A percentile compares a stretch with the other conserved stretches of the same genome.
These are phyloP conservation scores for Corynespora cassiicola DNA, from an alignment of 2,329 filamentous ascomycete species.

Conservation along the genomic window DNA sequence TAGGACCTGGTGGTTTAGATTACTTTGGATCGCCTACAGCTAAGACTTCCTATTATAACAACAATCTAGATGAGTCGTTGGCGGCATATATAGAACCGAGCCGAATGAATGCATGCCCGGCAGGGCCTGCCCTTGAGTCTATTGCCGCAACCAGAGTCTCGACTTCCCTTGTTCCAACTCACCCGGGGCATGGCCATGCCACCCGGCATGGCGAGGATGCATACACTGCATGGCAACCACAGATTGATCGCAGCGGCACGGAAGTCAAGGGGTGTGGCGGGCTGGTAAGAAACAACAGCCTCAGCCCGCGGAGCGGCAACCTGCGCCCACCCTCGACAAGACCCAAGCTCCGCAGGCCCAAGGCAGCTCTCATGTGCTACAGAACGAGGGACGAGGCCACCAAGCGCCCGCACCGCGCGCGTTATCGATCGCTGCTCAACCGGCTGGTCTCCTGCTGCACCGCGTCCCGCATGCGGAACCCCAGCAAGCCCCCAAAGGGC, in stretches of 20 bases:
- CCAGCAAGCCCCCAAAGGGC: conserved; percentile 14
- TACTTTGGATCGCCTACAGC: conserved; percentile 11
- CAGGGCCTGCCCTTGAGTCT: conserved; percentile 26
- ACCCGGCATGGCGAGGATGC: conserved; percentile 15
- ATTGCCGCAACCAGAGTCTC: conserved; percentile 26
- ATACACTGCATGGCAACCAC: conserved; percentile 4
- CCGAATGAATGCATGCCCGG: too few species aligned
- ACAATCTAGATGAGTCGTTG: conserved; percentile 7
- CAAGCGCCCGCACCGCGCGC: conserved; percentile 13
- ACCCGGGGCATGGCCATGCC: conserved; percentile 29
- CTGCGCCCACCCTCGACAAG: conserved; percentile 6
- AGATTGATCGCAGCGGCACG: conserved; percentile 13
- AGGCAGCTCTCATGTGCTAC: too few species aligned
- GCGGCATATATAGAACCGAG: conserved; percentile 14
- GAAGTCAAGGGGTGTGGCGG: conserved; percentile 36
- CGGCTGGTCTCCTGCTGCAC: conserved; percentile 14
- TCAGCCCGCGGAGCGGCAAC: conserved; percentile 21
- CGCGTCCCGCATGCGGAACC: too few species aligned
- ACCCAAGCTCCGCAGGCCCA: too few species aligned
- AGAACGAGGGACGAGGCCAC: too few species aligned
- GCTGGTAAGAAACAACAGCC: conserved; percentile 25
- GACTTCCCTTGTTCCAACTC: conserved; percentile 25
- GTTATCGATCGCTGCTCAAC: conserved; percentile 19
- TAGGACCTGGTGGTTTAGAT: conserved; percentile 9
- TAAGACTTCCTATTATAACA: conserved; percentile 17